These are phyloP conservation scores for Penicillium crystallinum DNA, from an alignment of 495 filamentous ascomycete genomes.

Conservation along the genomic window DNA sequence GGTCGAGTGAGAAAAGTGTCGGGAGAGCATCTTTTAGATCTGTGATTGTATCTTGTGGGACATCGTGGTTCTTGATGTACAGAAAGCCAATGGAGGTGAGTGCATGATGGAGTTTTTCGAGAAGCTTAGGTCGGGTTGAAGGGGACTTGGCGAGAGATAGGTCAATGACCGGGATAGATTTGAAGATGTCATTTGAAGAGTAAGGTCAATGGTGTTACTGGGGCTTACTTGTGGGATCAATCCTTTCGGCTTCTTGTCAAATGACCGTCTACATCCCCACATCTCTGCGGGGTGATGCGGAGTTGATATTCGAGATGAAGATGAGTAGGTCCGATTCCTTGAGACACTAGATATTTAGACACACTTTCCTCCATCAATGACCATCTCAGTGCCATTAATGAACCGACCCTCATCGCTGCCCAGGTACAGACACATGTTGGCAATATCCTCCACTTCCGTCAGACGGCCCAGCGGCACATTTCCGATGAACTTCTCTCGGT, in stretches of 20 bases:
- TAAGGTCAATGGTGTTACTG: background rate
- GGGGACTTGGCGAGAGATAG: slow-evolving; percentile 33
- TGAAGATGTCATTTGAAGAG: slow-evolving; percentile 43
- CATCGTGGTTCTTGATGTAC: slow-evolving; percentile 47
- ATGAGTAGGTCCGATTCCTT: no score
- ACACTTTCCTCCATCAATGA: slow-evolving; percentile 36
- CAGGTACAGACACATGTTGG: slow-evolving; percentile 60
- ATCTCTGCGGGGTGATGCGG: background rate
- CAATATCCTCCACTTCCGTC: slow-evolving; percentile 60
- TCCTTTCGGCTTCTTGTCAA: background rate
- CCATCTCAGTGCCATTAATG: slow-evolving; percentile 57
- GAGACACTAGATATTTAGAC: no score
- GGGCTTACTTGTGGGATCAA: no score
- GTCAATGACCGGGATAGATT: slow-evolving; percentile 42
- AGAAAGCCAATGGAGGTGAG: slow-evolving; percentile 48
- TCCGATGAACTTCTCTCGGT: slow-evolving; percentile 59
- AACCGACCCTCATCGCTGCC: slow-evolving; percentile 64
- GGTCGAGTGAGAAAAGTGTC: slow-evolving; percentile 37
- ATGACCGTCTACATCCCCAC: background rate
- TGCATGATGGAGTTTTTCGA: slow-evolving; percentile 40
- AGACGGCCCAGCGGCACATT: slow-evolving; percentile 62
- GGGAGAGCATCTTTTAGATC: slow-evolving; percentile 38
- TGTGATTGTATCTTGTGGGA: slow-evolving; percentile 29
- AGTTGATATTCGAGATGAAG: no score
- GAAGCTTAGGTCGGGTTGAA: slow-evolving; percentile 18